Evolutionary conservation across 305 asterid species (phyloP).

Genomic region (Withania somnifera): DNA sequence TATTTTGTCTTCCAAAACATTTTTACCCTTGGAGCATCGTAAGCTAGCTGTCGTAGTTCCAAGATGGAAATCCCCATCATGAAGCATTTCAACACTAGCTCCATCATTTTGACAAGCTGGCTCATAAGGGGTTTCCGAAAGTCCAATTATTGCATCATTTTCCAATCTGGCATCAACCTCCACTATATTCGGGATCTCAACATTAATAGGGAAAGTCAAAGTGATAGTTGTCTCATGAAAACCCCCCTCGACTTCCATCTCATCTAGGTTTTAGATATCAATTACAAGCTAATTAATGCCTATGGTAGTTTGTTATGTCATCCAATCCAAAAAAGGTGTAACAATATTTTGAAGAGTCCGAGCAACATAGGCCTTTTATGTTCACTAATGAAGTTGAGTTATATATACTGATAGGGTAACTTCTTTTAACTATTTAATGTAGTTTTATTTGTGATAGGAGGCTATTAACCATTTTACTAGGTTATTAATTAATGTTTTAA

Average conservation of each 20-base stretch:
- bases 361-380: too few relatives aligned
- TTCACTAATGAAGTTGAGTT: too few relatives aligned
- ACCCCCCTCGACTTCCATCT: conserved; percentile 28
- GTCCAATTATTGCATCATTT: neutral
- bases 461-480: neutral
- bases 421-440: too few relatives aligned
- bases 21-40: neutral
- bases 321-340: too few relatives aligned
- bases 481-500: neutral
- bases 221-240: conserved; percentile 15
- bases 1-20: neutral
- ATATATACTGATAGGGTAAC: too few relatives aligned
- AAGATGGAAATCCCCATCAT: neutral
- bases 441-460: neutral
- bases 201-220: neutral
- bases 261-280: conserved; percentile 30
- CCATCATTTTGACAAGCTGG: neutral
- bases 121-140: neutral
- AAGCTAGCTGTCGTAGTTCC: neutral
- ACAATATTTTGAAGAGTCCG: too few relatives aligned
- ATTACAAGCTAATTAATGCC: too few relatives aligned
- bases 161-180: neutral
- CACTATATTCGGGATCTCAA: neutral
- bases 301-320: too few relatives aligned
- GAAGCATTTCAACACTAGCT: neutral